A percentile compares a stretch with the other conserved stretches of the same genome.
Evolutionary conservation across 805 yeast genomes (phyloP).

Genomic region (Zygosaccharomyces bailii): DNA sequence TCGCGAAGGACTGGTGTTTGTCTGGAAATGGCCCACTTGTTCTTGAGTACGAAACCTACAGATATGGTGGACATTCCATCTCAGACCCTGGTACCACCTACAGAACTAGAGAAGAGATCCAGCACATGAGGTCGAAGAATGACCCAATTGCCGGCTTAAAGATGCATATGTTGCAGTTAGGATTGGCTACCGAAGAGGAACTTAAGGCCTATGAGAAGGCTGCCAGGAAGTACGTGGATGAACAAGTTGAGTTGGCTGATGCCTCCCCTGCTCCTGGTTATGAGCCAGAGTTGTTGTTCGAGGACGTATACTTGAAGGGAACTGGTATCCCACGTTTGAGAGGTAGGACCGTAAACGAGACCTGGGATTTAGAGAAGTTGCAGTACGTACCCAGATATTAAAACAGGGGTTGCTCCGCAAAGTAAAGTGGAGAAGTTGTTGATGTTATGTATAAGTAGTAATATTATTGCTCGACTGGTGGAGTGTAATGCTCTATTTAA

Average conservation of each 20-base stretch:
- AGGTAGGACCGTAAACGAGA: slow-evolving; percentile 95
- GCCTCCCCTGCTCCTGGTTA: slow-evolving; percentile 94
- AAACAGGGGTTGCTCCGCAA: not conserved
- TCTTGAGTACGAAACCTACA: slow-evolving; percentile 94
- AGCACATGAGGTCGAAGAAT: slow-evolving; percentile 97
- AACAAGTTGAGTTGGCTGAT: slow-evolving; percentile 91
- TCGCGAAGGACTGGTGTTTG: slow-evolving; percentile 94
- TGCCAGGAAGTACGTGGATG: slow-evolving; percentile 92
- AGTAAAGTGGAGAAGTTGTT: not conserved
- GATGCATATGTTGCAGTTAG: slow-evolving; percentile 75
- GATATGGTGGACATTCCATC: slow-evolving; percentile 99
- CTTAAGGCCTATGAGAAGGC: slow-evolving; percentile 92
- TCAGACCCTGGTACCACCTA: slow-evolving; percentile 99
- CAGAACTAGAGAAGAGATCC: slow-evolving; percentile 99
- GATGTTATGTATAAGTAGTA: slow-evolving; percentile 1
- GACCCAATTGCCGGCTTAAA: slow-evolving; percentile 97
- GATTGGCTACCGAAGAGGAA: slow-evolving; percentile 90
- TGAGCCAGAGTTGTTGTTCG: slow-evolving; percentile 88
- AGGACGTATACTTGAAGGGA: slow-evolving; percentile 95
- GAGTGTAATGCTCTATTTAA: not conserved
- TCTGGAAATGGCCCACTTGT: slow-evolving; percentile 95
- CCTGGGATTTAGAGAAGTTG: slow-evolving; percentile 68
- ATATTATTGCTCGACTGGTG: not conserved
- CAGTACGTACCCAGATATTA: slow-evolving; percentile 6
- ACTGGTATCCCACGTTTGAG: slow-evolving; percentile 88